Percentiles rank a stretch among this genome's conserved stretches.
Conservation (phyloP, 352 stramenopile species). For the Phytophthora nicotianae region DNA sequence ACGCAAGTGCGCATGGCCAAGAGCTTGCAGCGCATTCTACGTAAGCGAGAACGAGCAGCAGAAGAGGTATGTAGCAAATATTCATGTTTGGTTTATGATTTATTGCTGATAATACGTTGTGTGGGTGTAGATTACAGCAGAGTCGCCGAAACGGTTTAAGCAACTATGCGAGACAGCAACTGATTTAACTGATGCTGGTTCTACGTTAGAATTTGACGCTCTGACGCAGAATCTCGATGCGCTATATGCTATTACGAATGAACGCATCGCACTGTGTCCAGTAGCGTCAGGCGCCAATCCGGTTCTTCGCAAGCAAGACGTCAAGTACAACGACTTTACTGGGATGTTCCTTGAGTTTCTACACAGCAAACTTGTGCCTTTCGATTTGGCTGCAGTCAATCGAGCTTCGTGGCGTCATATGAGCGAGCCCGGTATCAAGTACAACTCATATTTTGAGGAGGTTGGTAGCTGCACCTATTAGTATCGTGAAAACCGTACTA, state of each 20-base stretch:
- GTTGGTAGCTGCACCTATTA: neutral
- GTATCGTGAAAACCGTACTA: neutral
- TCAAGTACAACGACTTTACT: conserved; percentile 38
- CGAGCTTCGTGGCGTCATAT: conserved; percentile 30
- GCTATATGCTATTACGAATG: conserved; percentile 19
- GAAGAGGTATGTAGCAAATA: conserved; percentile 23
- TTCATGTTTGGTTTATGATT: neutral
- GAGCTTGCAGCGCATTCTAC: conserved; percentile 39
- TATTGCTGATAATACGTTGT: neutral
- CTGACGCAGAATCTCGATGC: conserved; percentile 16
- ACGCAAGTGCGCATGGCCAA: conserved; percentile 46
- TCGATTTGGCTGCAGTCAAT: conserved; percentile 21
- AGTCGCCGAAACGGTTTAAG: conserved; percentile 13
- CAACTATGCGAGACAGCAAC: neutral
- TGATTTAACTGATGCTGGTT: neutral
- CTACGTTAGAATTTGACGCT: conserved; percentile 5
- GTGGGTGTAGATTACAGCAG: conserved; percentile 8
- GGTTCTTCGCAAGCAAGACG: conserved; percentile 16
- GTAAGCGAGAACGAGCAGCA: conserved; percentile 35
- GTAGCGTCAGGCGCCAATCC: conserved; percentile 9
- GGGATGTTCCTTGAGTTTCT: conserved; percentile 39
- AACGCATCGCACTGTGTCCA: conserved; percentile 9
- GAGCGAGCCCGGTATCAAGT: conserved; percentile 30
- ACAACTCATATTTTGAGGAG: conserved; percentile 35
- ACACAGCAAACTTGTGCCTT: conserved; percentile 35